Conservation (phyloP, 192 early-diverging fungal genomes). For the Lobulomyces angularis region DNA sequence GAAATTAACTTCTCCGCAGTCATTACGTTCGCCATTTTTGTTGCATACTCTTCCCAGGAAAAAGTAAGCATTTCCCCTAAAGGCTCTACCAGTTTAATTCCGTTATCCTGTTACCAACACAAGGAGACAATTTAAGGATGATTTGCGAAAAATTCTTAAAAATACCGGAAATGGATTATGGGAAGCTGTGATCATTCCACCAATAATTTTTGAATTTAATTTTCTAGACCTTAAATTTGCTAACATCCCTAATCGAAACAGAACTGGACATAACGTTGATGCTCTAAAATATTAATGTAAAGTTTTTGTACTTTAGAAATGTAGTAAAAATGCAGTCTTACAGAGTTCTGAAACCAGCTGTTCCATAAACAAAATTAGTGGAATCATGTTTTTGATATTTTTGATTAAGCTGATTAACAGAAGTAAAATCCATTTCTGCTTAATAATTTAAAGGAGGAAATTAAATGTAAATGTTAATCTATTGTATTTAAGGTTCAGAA, state of each 20-base stretch:
- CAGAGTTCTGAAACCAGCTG: slow-evolving; percentile 82
- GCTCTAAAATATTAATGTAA: background rate
- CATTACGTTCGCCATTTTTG: slow-evolving; percentile 73
- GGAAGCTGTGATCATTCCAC: slow-evolving; percentile 97
- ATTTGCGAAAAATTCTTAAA: background rate
- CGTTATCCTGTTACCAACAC: slow-evolving; percentile 65
- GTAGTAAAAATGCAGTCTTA: background rate
- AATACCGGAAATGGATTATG: slow-evolving; percentile 83
- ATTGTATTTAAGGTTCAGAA: too few species aligned
- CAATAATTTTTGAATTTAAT: slow-evolving; percentile 71
- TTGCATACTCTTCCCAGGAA: slow-evolving; percentile 88
- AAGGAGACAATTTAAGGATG: background rate
- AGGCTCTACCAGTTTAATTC: slow-evolving; percentile 96
- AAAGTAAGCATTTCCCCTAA: slow-evolving; percentile 96
- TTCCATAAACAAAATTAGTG: slow-evolving; percentile 73
- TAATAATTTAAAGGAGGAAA: too few species aligned
- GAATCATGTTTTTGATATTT: slow-evolving; percentile 59
- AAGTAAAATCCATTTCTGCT: too few species aligned
- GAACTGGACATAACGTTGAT: slow-evolving; percentile 34
- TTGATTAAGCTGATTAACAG: background rate
- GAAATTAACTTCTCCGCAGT: slow-evolving; percentile 47
- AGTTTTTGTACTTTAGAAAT: background rate
- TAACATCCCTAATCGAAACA: slow-evolving; percentile 85
- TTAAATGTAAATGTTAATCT: too few species aligned
- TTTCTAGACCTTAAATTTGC: slow-evolving; percentile 84